These are phyloP conservation scores for Ceratocystis huliohia DNA, from an alignment of 2,329 filamentous ascomycete genomes.

Conservation along the genomic window DNA sequence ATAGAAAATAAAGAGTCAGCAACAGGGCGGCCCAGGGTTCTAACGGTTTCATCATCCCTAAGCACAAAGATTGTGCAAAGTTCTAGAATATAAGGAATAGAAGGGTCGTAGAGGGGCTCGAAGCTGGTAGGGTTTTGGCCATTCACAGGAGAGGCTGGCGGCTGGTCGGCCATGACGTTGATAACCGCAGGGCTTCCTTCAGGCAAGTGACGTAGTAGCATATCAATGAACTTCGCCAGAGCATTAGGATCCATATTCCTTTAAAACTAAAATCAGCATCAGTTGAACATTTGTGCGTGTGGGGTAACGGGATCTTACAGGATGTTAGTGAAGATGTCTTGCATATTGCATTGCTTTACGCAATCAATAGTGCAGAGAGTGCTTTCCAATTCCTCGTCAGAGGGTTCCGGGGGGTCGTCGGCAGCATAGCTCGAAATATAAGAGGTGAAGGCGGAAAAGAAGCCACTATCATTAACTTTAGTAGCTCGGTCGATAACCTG, in stretches of 20 bases:
- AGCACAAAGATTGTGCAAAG: slow-evolving; percentile 72
- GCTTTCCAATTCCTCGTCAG: slow-evolving; percentile 91
- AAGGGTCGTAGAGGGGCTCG: slow-evolving; percentile 65
- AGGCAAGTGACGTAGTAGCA: slow-evolving; percentile 71
- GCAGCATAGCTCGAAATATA: slow-evolving; percentile 99
- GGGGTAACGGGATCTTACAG: slow-evolving; percentile 39
- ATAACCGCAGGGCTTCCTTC: slow-evolving; percentile 72
- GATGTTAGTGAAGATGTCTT: slow-evolving; percentile 71
- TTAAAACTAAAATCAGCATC: slow-evolving; percentile 1
- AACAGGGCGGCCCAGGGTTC: slow-evolving; percentile 62
- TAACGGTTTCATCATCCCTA: slow-evolving; percentile 59
- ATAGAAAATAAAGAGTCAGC: slow-evolving; percentile 69
- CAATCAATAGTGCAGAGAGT: slow-evolving; percentile 91
- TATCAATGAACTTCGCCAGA: slow-evolving; percentile 43
- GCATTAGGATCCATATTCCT: slow-evolving; percentile 50
- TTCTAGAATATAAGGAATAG: slow-evolving; percentile 80
- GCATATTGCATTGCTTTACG: slow-evolving; percentile 76
- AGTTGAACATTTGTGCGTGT: neutral
- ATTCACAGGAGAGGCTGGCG: slow-evolving; percentile 48
- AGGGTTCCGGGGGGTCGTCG: slow-evolving; percentile 93
- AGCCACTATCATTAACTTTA: slow-evolving; percentile 63
- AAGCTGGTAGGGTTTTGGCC: slow-evolving; percentile 40
- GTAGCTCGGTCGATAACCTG: slow-evolving; percentile 83
- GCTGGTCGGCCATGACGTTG: slow-evolving; percentile 74
- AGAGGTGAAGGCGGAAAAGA: slow-evolving; percentile 88